Base-by-base conservation (phyloP, 306 rosid species). In the Argentina anserina region DNA sequence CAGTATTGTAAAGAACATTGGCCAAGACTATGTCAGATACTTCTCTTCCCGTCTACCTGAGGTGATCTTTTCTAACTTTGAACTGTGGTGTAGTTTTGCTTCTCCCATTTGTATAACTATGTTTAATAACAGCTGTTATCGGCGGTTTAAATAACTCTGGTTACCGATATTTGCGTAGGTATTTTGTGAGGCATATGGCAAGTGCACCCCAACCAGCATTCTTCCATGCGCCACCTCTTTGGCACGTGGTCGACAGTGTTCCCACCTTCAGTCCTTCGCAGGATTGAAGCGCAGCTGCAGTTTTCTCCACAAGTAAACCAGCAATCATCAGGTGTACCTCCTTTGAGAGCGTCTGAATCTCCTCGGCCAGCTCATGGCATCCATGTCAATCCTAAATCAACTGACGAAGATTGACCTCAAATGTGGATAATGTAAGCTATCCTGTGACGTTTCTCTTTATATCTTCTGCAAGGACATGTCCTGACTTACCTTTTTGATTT, bases 1-100 rank as follows among this genome's bases (percentile, higher is more conserved):
- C 85, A 94, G 96, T 76, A 88, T 94, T 47, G 97, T 91, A 72
- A 94, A 94, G 89, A 94, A 94, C 81, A 84, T 91, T 84, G 96
- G 99, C 60, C 83, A 86, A 31, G 97, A 81, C 14, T 94, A 94
- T 83, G 74, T 87, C 72, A 81, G 80, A 81, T 71, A 78, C 87
- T 91, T 91, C 81, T 83, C 97, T 49, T 46, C 82, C 71, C 84
- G 84, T 45, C 84, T 94, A 34, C 96, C 96, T 45, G 95, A 88
- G 91, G 99, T 94, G 83, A 75, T 87, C 75, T 64, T 62, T 76
- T 46, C 67, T 61, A 53, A 76, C 58, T 72, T 40, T 56, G 70
- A 52, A 62, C 47, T 55, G 62, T 67, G 58, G 3, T 55, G 34
- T 66, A n/a, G 17, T 50, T 40, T 21, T 69, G 31, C 45, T 72